These are phyloP conservation scores for Penicillium salamii DNA, from an alignment of 495 filamentous ascomycete species.

Conservation along the genomic window DNA sequence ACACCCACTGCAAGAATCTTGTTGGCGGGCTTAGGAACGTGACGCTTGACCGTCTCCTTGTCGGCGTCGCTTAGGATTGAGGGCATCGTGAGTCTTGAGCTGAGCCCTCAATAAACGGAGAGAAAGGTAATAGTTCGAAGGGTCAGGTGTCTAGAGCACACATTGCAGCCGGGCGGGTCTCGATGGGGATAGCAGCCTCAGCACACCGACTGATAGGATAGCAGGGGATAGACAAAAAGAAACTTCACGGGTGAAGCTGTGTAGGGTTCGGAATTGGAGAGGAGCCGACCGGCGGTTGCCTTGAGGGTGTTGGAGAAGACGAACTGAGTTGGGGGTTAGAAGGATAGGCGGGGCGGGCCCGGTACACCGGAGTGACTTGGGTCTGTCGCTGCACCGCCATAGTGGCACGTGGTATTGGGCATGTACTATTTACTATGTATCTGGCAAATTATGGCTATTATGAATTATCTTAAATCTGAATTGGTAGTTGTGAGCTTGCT, in stretches of 20 bases:
- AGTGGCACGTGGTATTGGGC: conserved; percentile 22
- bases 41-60: conserved; percentile 88
- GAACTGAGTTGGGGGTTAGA: conserved; percentile 9
- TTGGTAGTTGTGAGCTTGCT: too few relatives aligned
- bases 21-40: conserved; percentile 86
- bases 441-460: too few relatives aligned
- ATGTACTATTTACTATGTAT: conserved; percentile 15
- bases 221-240: not conserved
- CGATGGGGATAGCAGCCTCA: conserved; percentile 10
- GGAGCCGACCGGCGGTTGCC: conserved; percentile 31
- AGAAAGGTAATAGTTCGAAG: conserved; percentile 6
- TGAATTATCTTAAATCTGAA: too few relatives aligned
- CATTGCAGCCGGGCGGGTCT: conserved; percentile 32
- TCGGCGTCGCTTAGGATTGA: conserved; percentile 87
- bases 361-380: conserved; percentile 20
- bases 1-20: conserved; percentile 94
- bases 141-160: conserved; percentile 20
- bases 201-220: conserved; percentile 13
- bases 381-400: conserved; percentile 10
- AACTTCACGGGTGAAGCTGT: not conserved
- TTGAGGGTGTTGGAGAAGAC: conserved; percentile 16
- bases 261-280: conserved; percentile 10
- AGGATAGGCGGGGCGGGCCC: conserved; percentile 15
- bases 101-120: not conserved
- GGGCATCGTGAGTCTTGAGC: conserved; percentile 59